Evolutionary conservation across 2,329 filamentous ascomycete species (phyloP).

Genomic region (Paracorniculantispora psalliotae): DNA sequence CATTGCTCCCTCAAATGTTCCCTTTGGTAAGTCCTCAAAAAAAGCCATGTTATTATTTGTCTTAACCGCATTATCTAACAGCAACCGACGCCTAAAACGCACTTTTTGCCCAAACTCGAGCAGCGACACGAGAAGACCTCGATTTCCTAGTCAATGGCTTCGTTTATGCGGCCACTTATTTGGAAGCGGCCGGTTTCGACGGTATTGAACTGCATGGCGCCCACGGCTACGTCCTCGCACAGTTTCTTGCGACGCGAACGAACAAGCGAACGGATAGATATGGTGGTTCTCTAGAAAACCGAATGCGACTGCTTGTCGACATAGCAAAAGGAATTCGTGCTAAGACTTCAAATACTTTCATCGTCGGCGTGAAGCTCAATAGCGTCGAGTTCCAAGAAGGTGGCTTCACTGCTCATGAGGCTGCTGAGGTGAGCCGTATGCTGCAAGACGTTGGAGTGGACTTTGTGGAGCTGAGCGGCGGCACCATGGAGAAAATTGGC

Average conservation of each 20-base stretch:
- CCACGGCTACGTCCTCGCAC: slow-evolving; percentile 49
- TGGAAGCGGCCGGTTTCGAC: slow-evolving; percentile 57
- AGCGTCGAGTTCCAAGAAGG: slow-evolving; percentile 50
- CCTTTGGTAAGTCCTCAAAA: slow-evolving; percentile 23
- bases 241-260: slow-evolving; percentile 42
- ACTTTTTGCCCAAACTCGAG: slow-evolving; percentile 41
- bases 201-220: slow-evolving; percentile 49
- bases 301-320: slow-evolving; percentile 41
- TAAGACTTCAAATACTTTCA: slow-evolving; percentile 34
- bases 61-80: not conserved
- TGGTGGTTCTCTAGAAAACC: slow-evolving; percentile 39
- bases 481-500: slow-evolving; percentile 52
- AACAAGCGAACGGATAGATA: slow-evolving; percentile 50
- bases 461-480: slow-evolving; percentile 57
- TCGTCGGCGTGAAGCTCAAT: slow-evolving; percentile 55
- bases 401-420: slow-evolving; percentile 47
- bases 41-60: too few species aligned
- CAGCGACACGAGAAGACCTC: slow-evolving; percentile 52
- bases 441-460: slow-evolving; percentile 47
- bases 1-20: slow-evolving; percentile 37
- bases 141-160: slow-evolving; percentile 54
- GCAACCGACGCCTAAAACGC: not conserved
- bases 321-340: slow-evolving; percentile 40
- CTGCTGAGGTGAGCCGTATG: slow-evolving; percentile 39
- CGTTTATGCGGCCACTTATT: slow-evolving; percentile 55